Base-by-base conservation (phyloP, 2,329 filamentous ascomycete genomes). In the Elsinoe fawcettii region DNA sequence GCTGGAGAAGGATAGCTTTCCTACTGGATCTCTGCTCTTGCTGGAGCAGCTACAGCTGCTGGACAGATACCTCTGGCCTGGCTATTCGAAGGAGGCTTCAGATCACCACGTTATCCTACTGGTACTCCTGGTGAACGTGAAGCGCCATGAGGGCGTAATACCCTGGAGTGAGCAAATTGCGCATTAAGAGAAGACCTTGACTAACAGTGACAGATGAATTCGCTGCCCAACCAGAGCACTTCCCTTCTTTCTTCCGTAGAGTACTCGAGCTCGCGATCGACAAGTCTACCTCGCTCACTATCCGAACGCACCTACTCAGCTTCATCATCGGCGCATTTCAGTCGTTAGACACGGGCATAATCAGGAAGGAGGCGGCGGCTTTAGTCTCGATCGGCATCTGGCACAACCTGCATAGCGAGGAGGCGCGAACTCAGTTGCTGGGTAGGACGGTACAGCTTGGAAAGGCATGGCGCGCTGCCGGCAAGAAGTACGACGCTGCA, bases 281-380 rank as follows among this genome's bases (percentile, higher is more conserved):
- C 59, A 61, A 66, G 1, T 71, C 72, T n/a, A 69, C 77, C 43
- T 66, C 73, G 2, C 70, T 68, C 34, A 70, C 69, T 56, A 69
- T 77, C 56, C 84, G 89, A 60, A 88, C 87, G 7, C 85, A 95
- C 55, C 81, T 97, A n/a, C 76, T 99, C 20, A 87, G 83, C 22
- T 97, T 97, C 71, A 79, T 97, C 61, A 95, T 95, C 53, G 83
- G 86, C 63, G 88, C 92, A 34, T 99, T 96, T 69, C 91, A 97
- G 71, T 96, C 90, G 47, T 78, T 99, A 30, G 95, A 99, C 70
- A 91, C 85, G 68, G 81, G 82, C 36, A 81, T 95, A 57, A 88
- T 99, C 51, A 85, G 93, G 61, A 97, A 96, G 71, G 93, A 99
- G 76, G 97, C 93, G 71, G 93, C 92, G 5, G 90, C 95, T 1